Conservation (phyloP, 352 stramenopile genomes). For the Phytopythium oedochilum region DNA sequence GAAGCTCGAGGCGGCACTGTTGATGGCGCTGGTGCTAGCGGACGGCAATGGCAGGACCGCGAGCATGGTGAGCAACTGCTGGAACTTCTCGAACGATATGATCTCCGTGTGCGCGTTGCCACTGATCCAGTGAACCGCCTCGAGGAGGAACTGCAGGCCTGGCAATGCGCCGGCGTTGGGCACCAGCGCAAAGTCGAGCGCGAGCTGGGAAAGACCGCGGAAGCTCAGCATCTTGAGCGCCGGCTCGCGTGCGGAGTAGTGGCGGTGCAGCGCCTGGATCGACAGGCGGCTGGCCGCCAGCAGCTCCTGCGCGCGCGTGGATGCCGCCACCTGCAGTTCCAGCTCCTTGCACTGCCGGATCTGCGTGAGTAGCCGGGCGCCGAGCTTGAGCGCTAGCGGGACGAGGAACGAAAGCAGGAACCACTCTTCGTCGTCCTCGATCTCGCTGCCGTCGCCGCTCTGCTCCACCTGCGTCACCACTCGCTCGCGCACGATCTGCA, state of each 20-base stretch:
- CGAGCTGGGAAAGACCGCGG: slow-evolving; percentile 36
- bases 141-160: slow-evolving; percentile 43
- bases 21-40: not conserved
- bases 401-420: slow-evolving; percentile 55
- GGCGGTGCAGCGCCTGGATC: slow-evolving; percentile 45
- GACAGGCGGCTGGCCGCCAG: slow-evolving; percentile 26
- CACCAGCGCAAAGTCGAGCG: slow-evolving; percentile 43
- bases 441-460: slow-evolving; percentile 24
- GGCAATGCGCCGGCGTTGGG: slow-evolving; percentile 16
- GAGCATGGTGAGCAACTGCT: slow-evolving; percentile 35
- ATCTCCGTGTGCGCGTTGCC: slow-evolving; percentile 55
- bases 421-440: slow-evolving; percentile 63
- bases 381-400: slow-evolving; percentile 40
- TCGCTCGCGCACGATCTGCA: slow-evolving; percentile 53
- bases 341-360: slow-evolving; percentile 57
- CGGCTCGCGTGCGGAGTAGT: slow-evolving; percentile 42
- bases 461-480: slow-evolving; percentile 43
- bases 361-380: slow-evolving; percentile 33
- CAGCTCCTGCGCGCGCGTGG: slow-evolving; percentile 12
- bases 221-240: slow-evolving; percentile 57
- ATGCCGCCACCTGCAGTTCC: slow-evolving; percentile 27
- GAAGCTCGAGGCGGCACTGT: not conserved
- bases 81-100: slow-evolving; percentile 69
- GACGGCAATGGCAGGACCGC: slow-evolving; percentile 21
- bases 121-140: slow-evolving; percentile 66